Percentiles rank a stretch among this genome's conserved stretches.
These are phyloP conservation scores for Paradendryphiella salina DNA, from an alignment of 2,329 filamentous ascomycete genomes.

Conservation along the genomic window DNA sequence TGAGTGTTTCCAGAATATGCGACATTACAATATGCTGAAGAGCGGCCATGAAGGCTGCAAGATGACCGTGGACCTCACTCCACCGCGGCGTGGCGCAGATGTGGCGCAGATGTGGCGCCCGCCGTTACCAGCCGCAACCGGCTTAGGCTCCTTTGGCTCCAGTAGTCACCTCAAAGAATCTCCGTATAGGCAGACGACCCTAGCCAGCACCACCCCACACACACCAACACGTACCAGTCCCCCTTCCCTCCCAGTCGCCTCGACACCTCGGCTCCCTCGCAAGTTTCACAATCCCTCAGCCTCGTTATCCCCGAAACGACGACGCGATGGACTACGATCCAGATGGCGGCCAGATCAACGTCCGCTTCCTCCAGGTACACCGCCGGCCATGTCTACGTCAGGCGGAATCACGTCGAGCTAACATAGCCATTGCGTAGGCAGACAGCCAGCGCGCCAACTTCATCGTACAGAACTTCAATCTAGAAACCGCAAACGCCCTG, in stretches of 20 bases:
- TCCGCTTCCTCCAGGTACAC: conserved; percentile 46
- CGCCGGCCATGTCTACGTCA: conserved; percentile 22
- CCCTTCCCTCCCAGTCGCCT: conserved; percentile 24
- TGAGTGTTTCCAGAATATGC: too few species aligned
- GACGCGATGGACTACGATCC: conserved; percentile 57
- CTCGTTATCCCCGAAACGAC: conserved; percentile 10
- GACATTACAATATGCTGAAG: neutral
- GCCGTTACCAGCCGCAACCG: conserved; percentile 4
- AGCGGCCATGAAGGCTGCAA: neutral
- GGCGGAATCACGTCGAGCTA: conserved; percentile 15
- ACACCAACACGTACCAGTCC: conserved; percentile 24
- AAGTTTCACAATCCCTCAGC: conserved; percentile 12
- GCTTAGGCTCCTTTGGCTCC: conserved; percentile 13
- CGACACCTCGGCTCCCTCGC: conserved; percentile 15
- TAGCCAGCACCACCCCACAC: conserved; percentile 23
- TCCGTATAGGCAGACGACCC: conserved; percentile 12
- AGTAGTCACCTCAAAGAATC: conserved; percentile 29
- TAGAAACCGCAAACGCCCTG: conserved; percentile 89
- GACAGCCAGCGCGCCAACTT: conserved; percentile 85
- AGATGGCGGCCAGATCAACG: conserved; percentile 49
- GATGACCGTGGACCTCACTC: neutral
- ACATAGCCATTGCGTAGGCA: conserved; percentile 59
- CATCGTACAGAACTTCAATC: conserved; percentile 83
- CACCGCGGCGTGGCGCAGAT: conserved; percentile 15
- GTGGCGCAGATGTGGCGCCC: conserved; percentile 18